Evolutionary conservation across 148 eudicot species (phyloP), one percentile per base, ranked within the genome.

Genomic region (Agrostemma githago): DNA sequence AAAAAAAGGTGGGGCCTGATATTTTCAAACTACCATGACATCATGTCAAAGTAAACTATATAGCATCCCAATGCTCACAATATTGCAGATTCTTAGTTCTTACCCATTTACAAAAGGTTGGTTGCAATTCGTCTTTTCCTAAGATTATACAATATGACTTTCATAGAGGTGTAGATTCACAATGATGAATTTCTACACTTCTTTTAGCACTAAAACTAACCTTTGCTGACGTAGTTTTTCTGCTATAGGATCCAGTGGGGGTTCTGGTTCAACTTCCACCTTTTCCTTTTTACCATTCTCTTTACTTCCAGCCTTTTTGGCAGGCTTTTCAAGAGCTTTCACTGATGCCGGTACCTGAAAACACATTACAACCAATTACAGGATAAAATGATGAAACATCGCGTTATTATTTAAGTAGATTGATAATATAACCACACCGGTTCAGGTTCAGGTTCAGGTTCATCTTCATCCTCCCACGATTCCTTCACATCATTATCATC

Each of bases 381-480:
- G 46, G 61, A 67, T 57, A 68, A 58, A 9, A 5, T 15, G 14
- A 63, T 37, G 42, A 8, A 59, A 3, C 51, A 67, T 12, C 41
- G 11, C 51, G 2, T 37, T 72, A 61, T 19, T 26, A 70, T 7
- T 8, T 1, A 10, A 70, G 12, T 40, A 63, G 15, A 26, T 16
- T 2, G 16, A 44, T 14, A 34, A 46, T n/a, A 39, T 56, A 71
- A 70, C 54, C 79, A 76, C 90, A 94, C 98, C 88, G 79, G 87
- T 51, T 84, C 88, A 66, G 34, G 34, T 26, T 84, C 88, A 66
- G 34, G 34, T 26, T 26, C 34, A 26, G 92, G 84, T 80, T 91
- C 98, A 44, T 94, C 98, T 26, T 94, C 98, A 82, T 94, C 98
- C 78, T 94, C 98, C 98, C 98, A 94, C 43, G 96, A 91, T 5